Conservation (phyloP, 305 asterid species). For the Galium porrigens region DNA sequence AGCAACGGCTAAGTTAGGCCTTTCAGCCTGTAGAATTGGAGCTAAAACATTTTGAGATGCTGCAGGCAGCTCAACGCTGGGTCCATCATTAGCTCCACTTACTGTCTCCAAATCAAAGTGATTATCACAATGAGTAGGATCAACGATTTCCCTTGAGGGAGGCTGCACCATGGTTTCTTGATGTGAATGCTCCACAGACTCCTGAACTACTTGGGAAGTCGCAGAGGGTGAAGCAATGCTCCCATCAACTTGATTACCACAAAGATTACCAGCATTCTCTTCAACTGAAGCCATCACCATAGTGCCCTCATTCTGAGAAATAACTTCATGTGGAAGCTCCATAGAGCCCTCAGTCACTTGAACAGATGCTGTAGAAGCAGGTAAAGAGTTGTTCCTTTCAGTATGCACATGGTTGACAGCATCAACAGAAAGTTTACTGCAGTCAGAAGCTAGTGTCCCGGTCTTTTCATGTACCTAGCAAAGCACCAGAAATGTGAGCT, state of each 20-base stretch:
- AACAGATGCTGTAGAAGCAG: constrained; percentile 18
- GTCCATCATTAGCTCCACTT: constrained; percentile 17
- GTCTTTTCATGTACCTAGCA: not conserved
- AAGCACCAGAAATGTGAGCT: not conserved
- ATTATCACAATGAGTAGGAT: constrained; percentile 12
- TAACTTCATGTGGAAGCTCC: constrained; percentile 19
- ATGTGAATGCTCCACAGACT: constrained; percentile 14
- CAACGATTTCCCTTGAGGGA: constrained; percentile 10
- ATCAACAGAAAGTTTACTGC: not conserved
- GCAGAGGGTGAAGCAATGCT: constrained; percentile 22
- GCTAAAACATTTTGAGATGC: constrained; percentile 22
- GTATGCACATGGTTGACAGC: constrained; percentile 9
- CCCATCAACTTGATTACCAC: constrained; percentile 16
- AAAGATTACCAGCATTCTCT: not conserved
- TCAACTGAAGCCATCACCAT: not conserved
- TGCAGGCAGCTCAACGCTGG: constrained; percentile 18
- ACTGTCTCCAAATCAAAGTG: constrained; percentile 18
- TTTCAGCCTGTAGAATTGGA: constrained; percentile 17
- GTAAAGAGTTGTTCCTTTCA: constrained; percentile 21
- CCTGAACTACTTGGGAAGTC: constrained; percentile 16
- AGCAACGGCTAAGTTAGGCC: constrained; percentile 17
- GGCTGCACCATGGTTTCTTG: constrained; percentile 23
- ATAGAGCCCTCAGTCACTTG: constrained; percentile 16
- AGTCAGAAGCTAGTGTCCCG: constrained; percentile 2
- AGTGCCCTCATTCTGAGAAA: not conserved